Conservation (phyloP, 352 stramenopile species). For the Phytophthora cactorum region DNA sequence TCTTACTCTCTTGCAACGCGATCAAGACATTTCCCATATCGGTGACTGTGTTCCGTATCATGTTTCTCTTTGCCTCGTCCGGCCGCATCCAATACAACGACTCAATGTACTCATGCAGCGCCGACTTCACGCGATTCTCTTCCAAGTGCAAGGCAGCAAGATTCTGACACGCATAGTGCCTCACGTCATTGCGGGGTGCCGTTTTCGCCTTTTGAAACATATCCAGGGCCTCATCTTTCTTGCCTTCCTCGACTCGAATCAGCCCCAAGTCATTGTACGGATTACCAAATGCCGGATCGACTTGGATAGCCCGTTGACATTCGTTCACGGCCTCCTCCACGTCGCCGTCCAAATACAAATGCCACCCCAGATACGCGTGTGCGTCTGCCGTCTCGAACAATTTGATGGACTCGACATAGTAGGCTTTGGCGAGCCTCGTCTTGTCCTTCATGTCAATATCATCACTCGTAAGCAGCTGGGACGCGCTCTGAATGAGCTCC, state of each 20-base stretch:
- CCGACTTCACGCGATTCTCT: conserved; percentile 64
- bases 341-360: conserved; percentile 69
- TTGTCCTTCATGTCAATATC: conserved; percentile 51
- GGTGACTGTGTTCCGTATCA: conserved; percentile 73
- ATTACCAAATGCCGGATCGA: conserved; percentile 76
- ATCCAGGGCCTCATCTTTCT: conserved; percentile 56
- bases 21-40: conserved; percentile 76
- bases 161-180: conserved; percentile 72
- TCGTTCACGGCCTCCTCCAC: conserved; percentile 58
- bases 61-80: conserved; percentile 42
- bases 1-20: conserved; percentile 22
- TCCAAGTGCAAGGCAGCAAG: conserved; percentile 69
- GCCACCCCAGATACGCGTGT: conserved; percentile 71
- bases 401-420: conserved; percentile 74
- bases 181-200: conserved; percentile 68
- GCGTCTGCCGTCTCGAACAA: conserved; percentile 71
- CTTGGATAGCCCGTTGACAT: conserved; percentile 62
- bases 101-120: conserved; percentile 81
- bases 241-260: conserved; percentile 66
- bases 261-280: conserved; percentile 78
- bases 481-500: conserved; percentile 62
- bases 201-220: conserved; percentile 71
- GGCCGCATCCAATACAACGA: conserved; percentile 71
- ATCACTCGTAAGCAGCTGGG: conserved; percentile 52
- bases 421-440: conserved; percentile 64